These are phyloP conservation scores for Capsicum pubescens DNA, from an alignment of 257 asterid species.

Conservation along the genomic window DNA sequence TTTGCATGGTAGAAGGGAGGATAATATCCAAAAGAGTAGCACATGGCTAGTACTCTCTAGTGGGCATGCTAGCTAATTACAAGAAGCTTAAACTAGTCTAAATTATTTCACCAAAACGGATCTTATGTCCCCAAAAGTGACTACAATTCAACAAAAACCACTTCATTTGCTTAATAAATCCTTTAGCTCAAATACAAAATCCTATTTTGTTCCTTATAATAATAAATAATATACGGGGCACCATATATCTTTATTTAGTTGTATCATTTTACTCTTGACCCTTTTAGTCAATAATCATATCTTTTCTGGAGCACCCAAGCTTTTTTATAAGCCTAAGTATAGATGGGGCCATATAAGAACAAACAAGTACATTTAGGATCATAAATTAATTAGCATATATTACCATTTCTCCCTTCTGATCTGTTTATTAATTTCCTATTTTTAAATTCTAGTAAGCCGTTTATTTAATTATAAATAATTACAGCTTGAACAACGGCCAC, in stretches of 20 bases:
- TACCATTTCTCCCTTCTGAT: not conserved
- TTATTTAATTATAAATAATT: not conserved
- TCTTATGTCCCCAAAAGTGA: slow-evolving; percentile 46
- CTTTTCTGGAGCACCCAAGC: slow-evolving; percentile 5
- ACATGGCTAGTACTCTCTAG: slow-evolving; percentile 30
- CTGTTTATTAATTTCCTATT: not conserved
- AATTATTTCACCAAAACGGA: slow-evolving; percentile 29
- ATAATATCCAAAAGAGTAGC: slow-evolving; percentile 20
- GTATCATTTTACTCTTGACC: slow-evolving; percentile 24
- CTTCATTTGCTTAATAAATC: slow-evolving; percentile 44
- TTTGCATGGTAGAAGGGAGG: slow-evolving; percentile 19
- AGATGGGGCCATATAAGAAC: too few relatives aligned
- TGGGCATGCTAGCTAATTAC: slow-evolving; percentile 17
- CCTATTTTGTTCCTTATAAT: slow-evolving; percentile 2
- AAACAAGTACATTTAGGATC: not conserved
- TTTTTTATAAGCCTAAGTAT: too few relatives aligned
- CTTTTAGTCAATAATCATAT: not conserved
- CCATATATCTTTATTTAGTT: not conserved
- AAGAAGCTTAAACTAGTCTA: slow-evolving; percentile 29
- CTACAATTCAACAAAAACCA: slow-evolving; percentile 46
- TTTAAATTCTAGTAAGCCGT: not conserved
- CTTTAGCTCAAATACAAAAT: slow-evolving; percentile 28
- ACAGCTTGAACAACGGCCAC: not conserved
- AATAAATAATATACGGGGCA: too few relatives aligned
- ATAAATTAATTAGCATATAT: not conserved